phyloP scores from a whole-genome alignment of 805 yeast species.

The Kazachstania africana region DNA sequence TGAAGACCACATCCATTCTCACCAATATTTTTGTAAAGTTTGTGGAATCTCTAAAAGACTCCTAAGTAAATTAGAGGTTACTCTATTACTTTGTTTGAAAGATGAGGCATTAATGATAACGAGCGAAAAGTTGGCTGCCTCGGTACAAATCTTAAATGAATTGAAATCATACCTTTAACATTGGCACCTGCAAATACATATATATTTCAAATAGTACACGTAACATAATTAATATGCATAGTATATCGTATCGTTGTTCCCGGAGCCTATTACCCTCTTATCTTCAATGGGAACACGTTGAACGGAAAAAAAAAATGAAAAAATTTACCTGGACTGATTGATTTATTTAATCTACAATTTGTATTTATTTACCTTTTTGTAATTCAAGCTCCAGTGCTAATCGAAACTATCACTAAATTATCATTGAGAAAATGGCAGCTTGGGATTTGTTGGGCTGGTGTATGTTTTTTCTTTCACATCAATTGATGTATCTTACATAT shows the following conservation, averaged over 20 bases:
- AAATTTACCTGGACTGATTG: too few species aligned
- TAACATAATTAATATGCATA: too few species aligned
- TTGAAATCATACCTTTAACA: conserved; percentile 1
- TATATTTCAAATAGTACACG: too few species aligned
- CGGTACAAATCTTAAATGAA: conserved; percentile 7
- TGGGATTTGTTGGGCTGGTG: conserved; percentile 29
- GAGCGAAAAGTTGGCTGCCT: conserved; percentile 5
- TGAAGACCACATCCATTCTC: conserved; percentile 34
- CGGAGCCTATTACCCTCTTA: too few species aligned
- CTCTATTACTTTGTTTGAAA: conserved; percentile 8
- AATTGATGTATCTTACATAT: too few species aligned
- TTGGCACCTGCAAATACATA: too few species aligned
- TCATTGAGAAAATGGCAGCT: conserved; percentile 9
- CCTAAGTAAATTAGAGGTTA: conserved; percentile 12
- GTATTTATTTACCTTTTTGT: too few species aligned
- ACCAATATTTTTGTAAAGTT: conserved; percentile 33
- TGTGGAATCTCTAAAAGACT: conserved; percentile 29
- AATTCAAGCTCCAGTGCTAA: too few species aligned
- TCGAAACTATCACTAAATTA: not conserved
- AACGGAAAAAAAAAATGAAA: too few species aligned
- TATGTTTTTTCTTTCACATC: conserved; percentile 9
- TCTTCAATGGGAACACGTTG: too few species aligned
- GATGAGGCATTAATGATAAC: conserved; percentile 11
- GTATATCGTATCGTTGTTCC: too few species aligned
- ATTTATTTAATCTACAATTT: too few species aligned